Evolutionary conservation across 2,329 filamentous ascomycete genomes (phyloP).

Genomic region (Fusarium sambucinum): DNA sequence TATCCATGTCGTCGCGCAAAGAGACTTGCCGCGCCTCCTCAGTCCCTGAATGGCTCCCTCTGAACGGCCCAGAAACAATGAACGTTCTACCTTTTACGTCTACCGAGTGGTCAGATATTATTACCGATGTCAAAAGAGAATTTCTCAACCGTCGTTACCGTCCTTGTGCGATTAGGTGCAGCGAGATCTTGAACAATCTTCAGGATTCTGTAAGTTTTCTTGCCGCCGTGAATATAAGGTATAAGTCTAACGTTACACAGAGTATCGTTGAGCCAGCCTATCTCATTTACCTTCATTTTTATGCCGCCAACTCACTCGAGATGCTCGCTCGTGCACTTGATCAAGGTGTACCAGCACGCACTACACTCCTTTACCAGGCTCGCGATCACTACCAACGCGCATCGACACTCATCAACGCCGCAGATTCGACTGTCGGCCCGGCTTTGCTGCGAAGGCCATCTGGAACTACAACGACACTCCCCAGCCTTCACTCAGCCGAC

Average conservation of each 20-base stretch:
- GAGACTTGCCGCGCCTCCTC: slow-evolving; percentile 25
- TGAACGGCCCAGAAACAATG: slow-evolving; percentile 37
- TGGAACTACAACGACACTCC: slow-evolving; percentile 51
- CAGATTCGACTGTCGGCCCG: slow-evolving; percentile 59
- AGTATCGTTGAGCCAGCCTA: slow-evolving; percentile 64
- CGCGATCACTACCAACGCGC: slow-evolving; percentile 65
- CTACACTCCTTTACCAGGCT: slow-evolving; percentile 63
- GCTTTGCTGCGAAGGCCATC: slow-evolving; percentile 57
- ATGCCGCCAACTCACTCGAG: slow-evolving; percentile 70
- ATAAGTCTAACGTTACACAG: slow-evolving; percentile 38
- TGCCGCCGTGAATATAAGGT: background rate
- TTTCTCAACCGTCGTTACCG: slow-evolving; percentile 65
- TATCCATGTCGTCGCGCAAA: slow-evolving; percentile 33
- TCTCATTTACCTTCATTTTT: slow-evolving; percentile 71
- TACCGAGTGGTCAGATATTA: slow-evolving; percentile 64
- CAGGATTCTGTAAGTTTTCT: slow-evolving; percentile 57
- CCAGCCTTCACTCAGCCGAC: slow-evolving; percentile 57
- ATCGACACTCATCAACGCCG: slow-evolving; percentile 59
- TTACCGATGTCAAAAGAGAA: slow-evolving; percentile 66
- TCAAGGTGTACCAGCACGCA: slow-evolving; percentile 60
- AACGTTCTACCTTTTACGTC: slow-evolving; percentile 58
- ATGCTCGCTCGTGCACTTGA: slow-evolving; percentile 65
- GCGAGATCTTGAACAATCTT: slow-evolving; percentile 64
- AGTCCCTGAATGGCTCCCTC: slow-evolving; percentile 31
- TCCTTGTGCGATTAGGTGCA: slow-evolving; percentile 65